Evolutionary conservation across 2,329 filamentous ascomycete genomes (phyloP), one percentile per base, ranked within the genome.

Genomic region (Tolypocladium pustulatum): DNA sequence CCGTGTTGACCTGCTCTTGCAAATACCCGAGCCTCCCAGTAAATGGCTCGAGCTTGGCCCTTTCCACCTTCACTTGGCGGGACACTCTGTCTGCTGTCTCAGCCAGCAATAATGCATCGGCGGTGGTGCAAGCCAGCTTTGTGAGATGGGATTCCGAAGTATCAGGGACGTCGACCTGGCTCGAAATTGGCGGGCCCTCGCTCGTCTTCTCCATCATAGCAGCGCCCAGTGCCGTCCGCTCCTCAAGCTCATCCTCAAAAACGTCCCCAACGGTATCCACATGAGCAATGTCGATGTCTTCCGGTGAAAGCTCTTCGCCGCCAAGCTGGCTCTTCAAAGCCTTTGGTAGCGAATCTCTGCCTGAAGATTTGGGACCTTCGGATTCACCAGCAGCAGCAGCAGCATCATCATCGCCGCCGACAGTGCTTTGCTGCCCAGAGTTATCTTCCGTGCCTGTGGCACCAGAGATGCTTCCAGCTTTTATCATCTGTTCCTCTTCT

Each of bases 231-330:
- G 15, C 36, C 9, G 34, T n/a, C 22, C 57, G 59, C 37, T 66
- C 64, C 17, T 65, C 66, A 43, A 69, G 66, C 4, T 54, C 61
- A 25, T 67, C 68, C 3, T 68, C 65, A 8, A 65, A 61, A 8
- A 63, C 58, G 49, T 71, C 68, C 17, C 68, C 67, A 34, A 64
- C 56, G 6, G 53, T 63, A 38, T 70, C 69, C 22, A 69, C 30
- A 51, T 75, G 74, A 60, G 77, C 75, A 30, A 82, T 74, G 53
- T 81, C 72, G 55, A 82, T 80, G 58, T 82, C 79, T 2, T 81
- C 79, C 0, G 77, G 77, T 5, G 64, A 68, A 4, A 68, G 55
- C 15, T 74, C 73, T 6, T n/a, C 30, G 32, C 34, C 55, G 40
- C n/a, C 37, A 20, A 55, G 37, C 32, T 36, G 13, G 12, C 46